Evolutionary conservation across 306 rosid genomes (phyloP), one percentile per base, ranked within the genome.

Genomic region (Gillenia trifoliata): DNA sequence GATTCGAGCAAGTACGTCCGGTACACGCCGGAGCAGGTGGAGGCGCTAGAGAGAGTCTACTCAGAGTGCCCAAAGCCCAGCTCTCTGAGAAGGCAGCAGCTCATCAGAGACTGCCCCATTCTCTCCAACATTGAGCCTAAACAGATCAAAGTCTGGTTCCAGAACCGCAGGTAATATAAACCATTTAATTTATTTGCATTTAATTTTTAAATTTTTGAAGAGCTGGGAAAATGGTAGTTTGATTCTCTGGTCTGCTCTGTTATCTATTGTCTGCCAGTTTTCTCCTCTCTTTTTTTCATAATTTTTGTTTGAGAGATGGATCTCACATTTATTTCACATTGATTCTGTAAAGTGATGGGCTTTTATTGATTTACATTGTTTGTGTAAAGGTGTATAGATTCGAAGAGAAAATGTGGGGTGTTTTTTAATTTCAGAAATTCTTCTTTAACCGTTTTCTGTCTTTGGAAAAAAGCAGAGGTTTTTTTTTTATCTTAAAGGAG

Each of bases 61-160:
- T 25, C 95, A 0, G 98, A 94, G 77, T 94, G 98, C 63, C 98
- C 98, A 1, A 94, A 94, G 84, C 98, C 98, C 3, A 89, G 95
- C 79, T 94, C 98, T 43, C 54, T 91, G 72, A 86, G 95, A 71
- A 91, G 98, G 66, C 98, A 94, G 64, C 98, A 94, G 56, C 97
- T 94, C 78, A 94, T 94, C 19, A 85, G 98, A 56, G 98, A 94
- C 78, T 91, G 97, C 23, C 98, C 96, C 33, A 94, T 94, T 47
- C 97, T 94, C 41, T 85, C 85, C 13, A 89, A 94, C 54, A 94
- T 94, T 82, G 98, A 94, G 69, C 95, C 98, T 1, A 94, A 94
- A 72, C 98, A 94, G 89, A 94, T 94, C 89, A 94, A 94, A 90
- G 97, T 94, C 34, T 94, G 98, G 98, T 94, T 94, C 74, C 98